These are phyloP conservation scores for Oryza glaberrima DNA, from an alignment of 176 grass and related monocot genomes.

Conservation along the genomic window DNA sequence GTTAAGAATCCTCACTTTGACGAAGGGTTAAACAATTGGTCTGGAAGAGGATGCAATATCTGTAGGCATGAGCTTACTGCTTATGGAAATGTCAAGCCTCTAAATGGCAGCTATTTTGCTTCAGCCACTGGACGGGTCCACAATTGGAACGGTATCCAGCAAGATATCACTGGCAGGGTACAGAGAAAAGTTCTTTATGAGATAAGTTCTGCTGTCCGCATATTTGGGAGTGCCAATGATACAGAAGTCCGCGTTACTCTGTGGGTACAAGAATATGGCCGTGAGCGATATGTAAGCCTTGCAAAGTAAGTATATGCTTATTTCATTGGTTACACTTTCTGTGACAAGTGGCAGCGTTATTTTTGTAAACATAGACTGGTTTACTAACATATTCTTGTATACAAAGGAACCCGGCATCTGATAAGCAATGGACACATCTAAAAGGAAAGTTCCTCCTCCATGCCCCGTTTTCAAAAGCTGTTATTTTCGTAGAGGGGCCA, in stretches of 20 bases:
- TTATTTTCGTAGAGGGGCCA: constrained; percentile 90
- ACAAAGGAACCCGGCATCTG: constrained; percentile 75
- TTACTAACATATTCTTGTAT: constrained; percentile 30
- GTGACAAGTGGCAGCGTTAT: not conserved
- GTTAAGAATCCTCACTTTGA: constrained; percentile 83
- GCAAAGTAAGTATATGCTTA: constrained; percentile 71
- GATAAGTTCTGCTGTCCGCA: constrained; percentile 69
- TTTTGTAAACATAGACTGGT: not conserved
- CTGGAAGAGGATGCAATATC: constrained; percentile 97
- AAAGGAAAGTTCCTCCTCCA: constrained; percentile 86
- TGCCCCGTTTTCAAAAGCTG: constrained; percentile 70
- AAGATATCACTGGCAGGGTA: constrained; percentile 85
- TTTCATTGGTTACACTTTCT: constrained; percentile 1
- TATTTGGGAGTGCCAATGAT: constrained; percentile 64
- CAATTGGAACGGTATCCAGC: constrained; percentile 92
- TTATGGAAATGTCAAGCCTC: constrained; percentile 62
- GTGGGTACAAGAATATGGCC: constrained; percentile 89
- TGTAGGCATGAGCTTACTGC: constrained; percentile 64
- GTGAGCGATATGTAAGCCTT: constrained; percentile 77
- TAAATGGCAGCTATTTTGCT: constrained; percentile 80
- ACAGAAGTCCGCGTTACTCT: constrained; percentile 73
- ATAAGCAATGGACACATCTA: constrained; percentile 88
- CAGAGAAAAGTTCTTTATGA: constrained; percentile 74
- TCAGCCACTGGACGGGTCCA: constrained; percentile 71
- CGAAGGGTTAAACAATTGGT: constrained; percentile 80